phyloP scores from a whole-genome alignment of 116 monocot genomes.

The Papilionanthe hybrid region DNA sequence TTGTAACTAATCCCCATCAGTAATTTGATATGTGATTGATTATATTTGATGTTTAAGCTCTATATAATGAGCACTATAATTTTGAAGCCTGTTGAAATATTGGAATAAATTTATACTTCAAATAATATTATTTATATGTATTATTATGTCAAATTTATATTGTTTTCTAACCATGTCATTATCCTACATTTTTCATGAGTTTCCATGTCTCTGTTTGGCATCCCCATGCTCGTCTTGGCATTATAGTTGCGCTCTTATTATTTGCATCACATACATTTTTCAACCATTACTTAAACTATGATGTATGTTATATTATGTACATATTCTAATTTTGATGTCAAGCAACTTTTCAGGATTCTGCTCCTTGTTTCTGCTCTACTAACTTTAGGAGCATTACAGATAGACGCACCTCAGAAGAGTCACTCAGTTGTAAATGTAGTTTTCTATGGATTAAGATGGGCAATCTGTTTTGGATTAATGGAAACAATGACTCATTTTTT shows the following conservation, averaged over 20 bases:
- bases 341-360: neutral
- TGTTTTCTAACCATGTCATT: neutral
- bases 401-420: conserved; percentile 66
- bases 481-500: conserved; percentile 88
- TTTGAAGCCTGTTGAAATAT: neutral
- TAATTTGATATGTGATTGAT: neutral
- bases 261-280: neutral
- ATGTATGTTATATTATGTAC: neutral
- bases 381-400: conserved; percentile 31
- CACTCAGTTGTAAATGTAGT: conserved; percentile 47
- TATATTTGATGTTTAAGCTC: neutral
- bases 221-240: neutral
- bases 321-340: neutral
- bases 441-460: conserved; percentile 78
- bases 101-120: neutral
- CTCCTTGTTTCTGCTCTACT: neutral
- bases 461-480: conserved; percentile 62
- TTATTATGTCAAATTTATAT: neutral
- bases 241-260: neutral
- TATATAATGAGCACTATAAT: neutral
- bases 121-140: neutral
- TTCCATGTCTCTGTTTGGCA: neutral
- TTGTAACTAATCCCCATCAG: neutral
- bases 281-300: neutral
- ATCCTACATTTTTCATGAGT: neutral